These are phyloP conservation scores for Diaporthe citri DNA, from an alignment of 2,329 filamentous ascomycete species.

Conservation along the genomic window DNA sequence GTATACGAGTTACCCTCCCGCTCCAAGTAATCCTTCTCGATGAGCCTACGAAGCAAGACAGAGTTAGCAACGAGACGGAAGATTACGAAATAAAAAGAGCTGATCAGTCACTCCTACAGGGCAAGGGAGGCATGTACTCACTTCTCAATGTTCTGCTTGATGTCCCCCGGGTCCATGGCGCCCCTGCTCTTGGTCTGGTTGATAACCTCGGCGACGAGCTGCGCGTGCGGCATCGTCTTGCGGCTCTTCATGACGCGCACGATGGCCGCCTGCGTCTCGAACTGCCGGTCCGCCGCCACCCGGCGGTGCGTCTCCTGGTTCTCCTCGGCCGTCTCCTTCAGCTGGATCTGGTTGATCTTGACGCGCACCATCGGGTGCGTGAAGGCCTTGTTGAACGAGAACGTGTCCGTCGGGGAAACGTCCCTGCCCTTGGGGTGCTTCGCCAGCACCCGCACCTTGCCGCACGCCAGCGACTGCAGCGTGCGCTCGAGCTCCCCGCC, in stretches of 20 bases:
- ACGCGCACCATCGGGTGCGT: constrained; percentile 86
- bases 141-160: constrained; percentile 98
- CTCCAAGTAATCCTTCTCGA: constrained; percentile 95
- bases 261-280: constrained; percentile 96
- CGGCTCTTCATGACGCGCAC: constrained; percentile 97
- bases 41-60: constrained; percentile 67
- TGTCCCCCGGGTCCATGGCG: constrained; percentile 85
- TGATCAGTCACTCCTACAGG: background rate
- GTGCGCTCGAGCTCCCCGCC: constrained; percentile 88
- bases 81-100: background rate
- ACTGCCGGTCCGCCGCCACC: constrained; percentile 89
- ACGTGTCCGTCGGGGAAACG: constrained; percentile 82
- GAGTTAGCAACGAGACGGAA: background rate
- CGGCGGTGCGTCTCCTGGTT: constrained; percentile 94
- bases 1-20: constrained; percentile 78
- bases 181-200: constrained; percentile 89
- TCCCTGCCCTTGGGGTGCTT: constrained; percentile 91
- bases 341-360: constrained; percentile 99
- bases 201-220: constrained; percentile 92
- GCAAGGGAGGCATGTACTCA: constrained; percentile 58
- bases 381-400: constrained; percentile 84
- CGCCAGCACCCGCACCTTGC: constrained; percentile 83
- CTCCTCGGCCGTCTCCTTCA: constrained; percentile 95
- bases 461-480: constrained; percentile 94
- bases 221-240: constrained; percentile 87